Percentiles rank a stretch among this genome's conserved stretches.
Conservation (phyloP, 148 eudicot species). For the Linanthus parryae region DNA sequence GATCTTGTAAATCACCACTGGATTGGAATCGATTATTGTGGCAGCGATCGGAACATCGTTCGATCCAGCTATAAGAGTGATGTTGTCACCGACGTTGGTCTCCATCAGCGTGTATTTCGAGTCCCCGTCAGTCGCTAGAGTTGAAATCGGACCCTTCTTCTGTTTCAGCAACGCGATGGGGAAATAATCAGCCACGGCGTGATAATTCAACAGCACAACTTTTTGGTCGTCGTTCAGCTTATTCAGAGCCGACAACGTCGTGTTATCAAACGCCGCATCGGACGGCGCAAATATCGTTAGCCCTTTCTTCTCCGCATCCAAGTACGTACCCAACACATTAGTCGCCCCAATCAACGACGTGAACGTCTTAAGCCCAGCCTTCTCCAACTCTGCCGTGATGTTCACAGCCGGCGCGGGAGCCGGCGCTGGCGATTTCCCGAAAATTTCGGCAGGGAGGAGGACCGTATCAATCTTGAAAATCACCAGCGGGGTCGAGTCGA, state of each 20-base stretch:
- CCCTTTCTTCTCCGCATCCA: no score
- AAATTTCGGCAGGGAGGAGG: conserved; percentile 46
- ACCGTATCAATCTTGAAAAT: conserved; percentile 54
- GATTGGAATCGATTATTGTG: conserved; percentile 30
- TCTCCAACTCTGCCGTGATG: conserved; percentile 30
- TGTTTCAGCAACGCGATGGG: no score
- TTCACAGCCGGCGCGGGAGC: conserved; percentile 36
- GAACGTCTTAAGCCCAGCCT: conserved; percentile 49
- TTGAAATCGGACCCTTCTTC: conserved; percentile 28
- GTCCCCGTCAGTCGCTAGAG: conserved; percentile 49
- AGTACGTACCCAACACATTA: no score
- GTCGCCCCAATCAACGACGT: conserved; percentile 25
- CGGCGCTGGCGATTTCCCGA: conserved; percentile 42
- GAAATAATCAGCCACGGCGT: no score
- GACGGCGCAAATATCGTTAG: no score
- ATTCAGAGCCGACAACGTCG: no score
- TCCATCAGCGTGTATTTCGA: conserved; percentile 33
- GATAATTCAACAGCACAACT: no score
- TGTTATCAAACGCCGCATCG: no score
- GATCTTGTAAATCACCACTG: conserved; percentile 43
- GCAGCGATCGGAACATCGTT: conserved; percentile 26
- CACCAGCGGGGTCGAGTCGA: conserved; percentile 33
- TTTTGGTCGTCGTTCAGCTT: no score
- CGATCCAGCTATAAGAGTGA: conserved; percentile 30
- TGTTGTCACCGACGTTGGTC: conserved; percentile 29